Evolutionary conservation across 768 basidiomycete species (phyloP), one percentile per base, ranked within the genome.

Genomic region (Kwoniella bestiolae): DNA sequence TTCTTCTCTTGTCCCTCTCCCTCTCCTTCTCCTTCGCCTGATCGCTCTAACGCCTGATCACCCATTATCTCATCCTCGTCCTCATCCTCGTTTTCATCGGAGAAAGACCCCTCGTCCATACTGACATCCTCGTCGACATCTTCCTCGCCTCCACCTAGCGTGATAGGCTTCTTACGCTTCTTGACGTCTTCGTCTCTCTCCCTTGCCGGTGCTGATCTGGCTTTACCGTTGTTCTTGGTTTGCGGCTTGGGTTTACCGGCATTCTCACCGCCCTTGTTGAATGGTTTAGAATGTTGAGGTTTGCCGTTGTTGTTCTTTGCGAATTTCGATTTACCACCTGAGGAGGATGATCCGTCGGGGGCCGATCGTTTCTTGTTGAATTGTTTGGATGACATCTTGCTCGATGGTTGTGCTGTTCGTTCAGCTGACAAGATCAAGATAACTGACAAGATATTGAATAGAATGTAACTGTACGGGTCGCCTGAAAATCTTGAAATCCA

Each of bases 121-220:
- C 61, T 63, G 32, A 69, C 55, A 45, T 60, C 68, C 6, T 64
- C 67, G 46, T 73, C 72, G 16, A 38, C 68, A n/a, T 68, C 64
- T 29, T 68, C 74, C 34, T 70, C 70, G 1, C 70, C 71, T 25
- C 73, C 73, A 18, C 70, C 70, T 28, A 23, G 21, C 25, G 74
- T 75, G 26, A 75, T 66, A 38, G 74, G 74, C 29, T 63, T 66
- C 60, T 75, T 75, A 35, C 74, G 69, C 28, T 26, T 61, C 47
- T 58, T 65, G 2, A 58, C 35, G 23, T 51, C 63, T 44, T 65
- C 63, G 34, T 65, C 63, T 49, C 45, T 65, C 29, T 65, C 63
- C 21, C 50, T 50, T 6, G 34, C 38, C 5, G 56, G 38, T 32
- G 55, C 21, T 26, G 28, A n/a, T 55, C 45, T 50, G 28, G 50